A percentile compares a stretch with the other conserved stretches of the same genome.
phyloP scores from a whole-genome alignment of 352 stramenopile species.

The Globisporangium heterothallicum region DNA sequence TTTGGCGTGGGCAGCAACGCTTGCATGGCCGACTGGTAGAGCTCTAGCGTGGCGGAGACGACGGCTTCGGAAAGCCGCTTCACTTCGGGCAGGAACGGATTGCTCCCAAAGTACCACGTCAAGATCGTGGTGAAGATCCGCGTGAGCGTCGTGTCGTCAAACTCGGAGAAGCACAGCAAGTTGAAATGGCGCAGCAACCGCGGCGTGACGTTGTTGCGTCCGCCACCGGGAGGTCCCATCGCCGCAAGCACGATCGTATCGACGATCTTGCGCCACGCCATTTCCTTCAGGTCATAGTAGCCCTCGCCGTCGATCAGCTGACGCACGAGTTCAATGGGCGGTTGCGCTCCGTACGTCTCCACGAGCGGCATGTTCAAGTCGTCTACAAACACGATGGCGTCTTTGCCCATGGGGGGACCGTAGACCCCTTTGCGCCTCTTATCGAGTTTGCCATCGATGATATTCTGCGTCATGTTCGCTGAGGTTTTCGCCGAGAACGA shows the following conservation, averaged over 20 bases:
- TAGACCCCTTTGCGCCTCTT: constrained; percentile 91
- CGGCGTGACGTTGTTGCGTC: constrained; percentile 89
- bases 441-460: constrained; percentile 94
- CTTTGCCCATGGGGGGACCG: constrained; percentile 84
- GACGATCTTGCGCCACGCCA: constrained; percentile 88
- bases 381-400: constrained; percentile 89
- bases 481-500: constrained; percentile 93
- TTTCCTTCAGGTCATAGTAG: constrained; percentile 94
- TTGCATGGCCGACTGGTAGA: constrained; percentile 85
- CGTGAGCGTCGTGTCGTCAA: constrained; percentile 90
- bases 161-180: constrained; percentile 91
- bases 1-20: constrained; percentile 89
- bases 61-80: constrained; percentile 69
- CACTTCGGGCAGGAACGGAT: constrained; percentile 65
- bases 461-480: constrained; percentile 93
- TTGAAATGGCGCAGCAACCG: constrained; percentile 91
- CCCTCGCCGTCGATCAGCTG: constrained; percentile 89
- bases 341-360: constrained; percentile 91
- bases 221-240: constrained; percentile 90
- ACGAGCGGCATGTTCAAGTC: constrained; percentile 96
- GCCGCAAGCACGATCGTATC: constrained; percentile 88
- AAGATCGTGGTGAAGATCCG: constrained; percentile 93
- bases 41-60: constrained; percentile 88
- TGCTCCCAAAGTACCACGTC: constrained; percentile 72
- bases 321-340: constrained; percentile 89